phyloP scores from a whole-genome alignment of 75 land plant species.

The Azolla pinnata region DNA sequence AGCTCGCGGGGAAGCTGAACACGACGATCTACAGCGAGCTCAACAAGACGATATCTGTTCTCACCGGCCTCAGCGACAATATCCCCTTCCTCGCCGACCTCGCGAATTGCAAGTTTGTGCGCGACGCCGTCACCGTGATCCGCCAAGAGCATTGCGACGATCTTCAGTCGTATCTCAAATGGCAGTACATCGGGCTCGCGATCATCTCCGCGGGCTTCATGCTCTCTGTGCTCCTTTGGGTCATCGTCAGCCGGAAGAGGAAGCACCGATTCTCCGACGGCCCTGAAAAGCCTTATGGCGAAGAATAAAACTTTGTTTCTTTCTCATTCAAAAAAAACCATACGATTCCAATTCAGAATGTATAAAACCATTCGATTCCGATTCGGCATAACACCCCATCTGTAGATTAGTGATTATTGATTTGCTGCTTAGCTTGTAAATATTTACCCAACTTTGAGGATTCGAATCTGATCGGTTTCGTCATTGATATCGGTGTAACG shows the following conservation, averaged over 20 bases:
- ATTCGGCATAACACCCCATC: no score
- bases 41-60: conserved; percentile 20
- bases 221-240: conserved; percentile 72
- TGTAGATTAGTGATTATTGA: no score
- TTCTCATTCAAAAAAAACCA: no score
- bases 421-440: no score
- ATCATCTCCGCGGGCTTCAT: conserved; percentile 56
- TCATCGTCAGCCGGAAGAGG: conserved; percentile 42
- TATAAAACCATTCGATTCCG: no score
- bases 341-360: no score
- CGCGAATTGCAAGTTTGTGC: conserved; percentile 58
- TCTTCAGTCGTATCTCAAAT: conserved; percentile 32
- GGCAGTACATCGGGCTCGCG: conserved; percentile 55
- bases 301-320: no score
- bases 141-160: conserved; percentile 35
- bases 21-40: conserved; percentile 40
- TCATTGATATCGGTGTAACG: no score
- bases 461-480: no score
- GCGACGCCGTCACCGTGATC: conserved; percentile 46
- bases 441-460: no score
- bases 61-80: conserved; percentile 30
- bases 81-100: conserved; percentile 50
- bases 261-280: conserved; percentile 30
- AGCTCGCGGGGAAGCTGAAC: conserved; percentile 41
- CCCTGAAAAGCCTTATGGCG: no score